These are phyloP conservation scores for Penicillium sp. DNA, from an alignment of 2,329 filamentous ascomycete species.

Conservation along the genomic window DNA sequence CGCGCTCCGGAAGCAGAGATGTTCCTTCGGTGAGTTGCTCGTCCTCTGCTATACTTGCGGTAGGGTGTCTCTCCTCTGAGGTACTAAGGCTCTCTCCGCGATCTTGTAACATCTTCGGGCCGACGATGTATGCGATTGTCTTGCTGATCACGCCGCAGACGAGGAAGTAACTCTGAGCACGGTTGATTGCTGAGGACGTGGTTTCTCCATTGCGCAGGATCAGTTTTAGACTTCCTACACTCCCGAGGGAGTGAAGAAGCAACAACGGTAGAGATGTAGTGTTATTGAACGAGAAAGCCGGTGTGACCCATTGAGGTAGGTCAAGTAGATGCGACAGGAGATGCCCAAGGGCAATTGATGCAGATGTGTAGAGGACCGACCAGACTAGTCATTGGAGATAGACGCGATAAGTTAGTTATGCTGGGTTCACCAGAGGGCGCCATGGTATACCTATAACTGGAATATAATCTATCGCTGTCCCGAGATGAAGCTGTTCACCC, in stretches of 20 bases:
- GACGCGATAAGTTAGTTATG: not conserved
- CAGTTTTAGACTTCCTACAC: not conserved
- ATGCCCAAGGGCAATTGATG: not conserved
- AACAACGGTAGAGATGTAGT: not conserved
- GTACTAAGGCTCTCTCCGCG: not conserved
- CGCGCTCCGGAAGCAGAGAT: conserved; percentile 48
- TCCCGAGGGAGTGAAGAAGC: not conserved
- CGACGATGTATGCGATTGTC: not conserved
- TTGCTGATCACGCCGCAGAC: not conserved
- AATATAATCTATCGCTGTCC: not conserved
- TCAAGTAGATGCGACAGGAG: not conserved
- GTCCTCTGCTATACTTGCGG: not conserved
- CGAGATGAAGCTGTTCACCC: not conserved
- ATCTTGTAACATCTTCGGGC: not conserved
- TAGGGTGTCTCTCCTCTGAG: not conserved
- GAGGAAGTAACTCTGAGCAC: not conserved
- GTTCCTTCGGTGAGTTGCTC: conserved; percentile 46
- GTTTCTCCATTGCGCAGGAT: not conserved
- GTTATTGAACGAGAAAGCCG: not conserved
- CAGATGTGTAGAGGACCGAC: not conserved
- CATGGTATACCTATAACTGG: not conserved
- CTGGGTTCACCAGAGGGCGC: not conserved
- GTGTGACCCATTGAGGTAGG: not conserved
- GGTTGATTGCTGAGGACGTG: not conserved
- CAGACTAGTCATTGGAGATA: not conserved